These are phyloP conservation scores for Tirmania nivea DNA, from an alignment of 495 filamentous ascomycete genomes.

Conservation along the genomic window DNA sequence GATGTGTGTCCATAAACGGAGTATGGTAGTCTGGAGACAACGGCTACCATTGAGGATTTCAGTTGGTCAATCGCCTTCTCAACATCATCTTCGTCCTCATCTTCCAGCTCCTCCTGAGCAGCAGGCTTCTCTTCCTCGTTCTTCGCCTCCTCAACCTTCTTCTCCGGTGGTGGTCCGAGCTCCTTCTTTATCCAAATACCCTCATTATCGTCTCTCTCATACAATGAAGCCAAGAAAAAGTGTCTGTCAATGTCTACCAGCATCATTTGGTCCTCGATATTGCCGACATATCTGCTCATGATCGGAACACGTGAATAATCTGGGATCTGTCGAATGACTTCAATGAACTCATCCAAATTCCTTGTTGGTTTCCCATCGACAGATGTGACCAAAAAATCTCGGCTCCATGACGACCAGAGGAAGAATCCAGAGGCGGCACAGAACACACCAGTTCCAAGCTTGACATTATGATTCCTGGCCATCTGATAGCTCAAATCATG, in stretches of 20 bases:
- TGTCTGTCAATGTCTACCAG: slow-evolving; percentile 20
- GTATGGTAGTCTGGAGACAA: slow-evolving; percentile 19
- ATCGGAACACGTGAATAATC: slow-evolving; percentile 17
- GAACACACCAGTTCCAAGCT: slow-evolving; percentile 19
- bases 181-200: slow-evolving; percentile 18
- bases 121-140: slow-evolving; percentile 1
- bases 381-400: slow-evolving; percentile 18
- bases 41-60: slow-evolving; percentile 15
- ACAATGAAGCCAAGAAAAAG: slow-evolving; percentile 19
- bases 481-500: slow-evolving; percentile 19
- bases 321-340: slow-evolving; percentile 15
- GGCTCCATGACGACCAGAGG: slow-evolving; percentile 18
- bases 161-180: slow-evolving; percentile 8
- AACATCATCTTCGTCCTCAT: slow-evolving; percentile 14
- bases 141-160: slow-evolving; percentile 1
- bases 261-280: slow-evolving; percentile 17
- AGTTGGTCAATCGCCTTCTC: slow-evolving; percentile 16
- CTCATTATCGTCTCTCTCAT: slow-evolving; percentile 12
- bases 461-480: slow-evolving; percentile 17
- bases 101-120: slow-evolving; percentile 5
- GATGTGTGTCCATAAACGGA: slow-evolving; percentile 19
- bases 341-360: slow-evolving; percentile 18
- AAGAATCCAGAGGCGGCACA: slow-evolving; percentile 19
- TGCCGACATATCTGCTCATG: slow-evolving; percentile 17
- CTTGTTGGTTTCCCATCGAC: slow-evolving; percentile 18